Conservation (phyloP, 371 early-diverging fungal species). For the Mucor piriformis region DNA sequence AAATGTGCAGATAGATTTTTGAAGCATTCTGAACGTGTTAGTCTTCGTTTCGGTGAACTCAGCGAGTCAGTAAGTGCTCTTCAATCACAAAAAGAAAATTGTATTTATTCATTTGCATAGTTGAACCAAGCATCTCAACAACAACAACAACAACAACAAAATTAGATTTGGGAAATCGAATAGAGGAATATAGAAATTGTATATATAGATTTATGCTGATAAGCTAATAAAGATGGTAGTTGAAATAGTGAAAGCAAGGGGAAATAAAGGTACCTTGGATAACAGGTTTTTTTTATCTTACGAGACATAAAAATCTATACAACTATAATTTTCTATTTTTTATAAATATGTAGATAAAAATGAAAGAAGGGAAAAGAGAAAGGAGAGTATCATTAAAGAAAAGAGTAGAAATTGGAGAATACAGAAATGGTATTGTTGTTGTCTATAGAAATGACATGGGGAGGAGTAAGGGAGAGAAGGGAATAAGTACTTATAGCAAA, state of each 20-base stretch:
- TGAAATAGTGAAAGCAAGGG: too few relatives aligned
- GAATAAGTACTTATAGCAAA: not conserved
- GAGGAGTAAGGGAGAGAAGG: not conserved
- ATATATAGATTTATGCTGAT: not conserved
- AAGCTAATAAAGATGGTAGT: too few relatives aligned
- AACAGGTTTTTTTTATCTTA: not conserved
- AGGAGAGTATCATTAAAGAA: not conserved
- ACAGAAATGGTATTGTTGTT: not conserved
- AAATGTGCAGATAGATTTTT: constrained; percentile 92
- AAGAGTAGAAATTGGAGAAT: not conserved
- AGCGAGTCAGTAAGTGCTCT: constrained; percentile 39
- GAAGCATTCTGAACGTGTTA: constrained; percentile 88
- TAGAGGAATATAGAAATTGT: not conserved
- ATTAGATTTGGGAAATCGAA: not conserved
- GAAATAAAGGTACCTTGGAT: too few relatives aligned
- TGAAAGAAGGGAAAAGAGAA: not conserved
- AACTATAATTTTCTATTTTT: not conserved
- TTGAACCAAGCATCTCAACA: constrained; percentile 1
- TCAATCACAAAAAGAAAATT: not conserved
- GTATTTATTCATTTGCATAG: not conserved
- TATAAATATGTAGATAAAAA: not conserved
- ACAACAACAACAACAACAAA: not conserved
- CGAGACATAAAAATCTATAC: not conserved
- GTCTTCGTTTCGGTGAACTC: constrained; percentile 81
- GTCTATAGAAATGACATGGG: not conserved